Evolutionary conservation across 768 basidiomycete species (phyloP), one percentile per base, ranked within the genome.

Genomic region (Bullera alba): DNA sequence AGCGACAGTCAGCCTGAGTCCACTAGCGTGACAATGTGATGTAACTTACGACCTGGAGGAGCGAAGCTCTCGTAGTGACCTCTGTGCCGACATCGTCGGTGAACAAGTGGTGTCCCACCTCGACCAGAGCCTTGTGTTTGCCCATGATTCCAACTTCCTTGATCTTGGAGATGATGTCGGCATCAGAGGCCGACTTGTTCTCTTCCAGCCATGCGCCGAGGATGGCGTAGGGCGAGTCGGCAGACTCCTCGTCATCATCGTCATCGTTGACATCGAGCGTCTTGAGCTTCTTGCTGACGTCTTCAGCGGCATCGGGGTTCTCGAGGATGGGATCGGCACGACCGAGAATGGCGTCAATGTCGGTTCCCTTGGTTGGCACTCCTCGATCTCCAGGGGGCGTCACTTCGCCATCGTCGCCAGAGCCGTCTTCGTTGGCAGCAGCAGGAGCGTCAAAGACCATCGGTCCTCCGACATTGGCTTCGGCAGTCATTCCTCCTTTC

Each of bases 131-230:
- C 78, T 85, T 92, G 78, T 96, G 88, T 74, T 95, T 97, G 77
- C 87, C 91, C 67, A 87, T 89, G 56, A 97, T 84, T 36, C 87
- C 88, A 21, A 91, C 69, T 44, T 93, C 91, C 65, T 92, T 84
- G 1, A 85, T 85, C 76, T 90, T 90, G 23, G 82, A 76, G 42
- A 79, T 77, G 32, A 72, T 54, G 4, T 64, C 69, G 16, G 63
- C 65, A 36, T 74, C 71, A 8, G 54, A 50, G 3, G 78, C 77
- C 17, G 76, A 76, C 32, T 77, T 77, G 51, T 83, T 83, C 53
- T 90, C 88, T 62, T 83, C 79, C 50, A 88, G 78, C 93, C 92
- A 96, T 36, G 76, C 78, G 4, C 87, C 87, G 45, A 97, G 83
- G 32, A 80, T 78, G 32, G 80, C 73, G 70, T 95, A 95, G 5